These are phyloP conservation scores for Xylaria sp. DNA, from an alignment of 495 filamentous ascomycete genomes.

Conservation along the genomic window DNA sequence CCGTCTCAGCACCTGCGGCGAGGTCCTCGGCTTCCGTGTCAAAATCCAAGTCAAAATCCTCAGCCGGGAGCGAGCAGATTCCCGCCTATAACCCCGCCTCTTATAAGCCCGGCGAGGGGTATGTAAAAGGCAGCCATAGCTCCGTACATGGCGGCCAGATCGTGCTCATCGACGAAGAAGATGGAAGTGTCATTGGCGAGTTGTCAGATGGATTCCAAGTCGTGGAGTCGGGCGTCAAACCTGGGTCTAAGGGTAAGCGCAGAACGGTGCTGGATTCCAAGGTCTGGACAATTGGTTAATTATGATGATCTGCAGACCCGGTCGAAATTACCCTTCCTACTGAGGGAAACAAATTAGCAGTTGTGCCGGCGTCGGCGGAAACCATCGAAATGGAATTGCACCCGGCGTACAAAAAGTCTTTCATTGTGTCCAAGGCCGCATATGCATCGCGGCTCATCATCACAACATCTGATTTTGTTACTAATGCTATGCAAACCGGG, in stretches of 20 bases:
- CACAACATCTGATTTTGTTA: slow-evolving; percentile 77
- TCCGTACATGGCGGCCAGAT: slow-evolving; percentile 70
- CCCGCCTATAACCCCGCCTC: slow-evolving; percentile 80
- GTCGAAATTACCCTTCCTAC: slow-evolving; percentile 86
- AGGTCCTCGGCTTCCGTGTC: slow-evolving; percentile 45
- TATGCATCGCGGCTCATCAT: slow-evolving; percentile 93
- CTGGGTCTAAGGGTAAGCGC: slow-evolving; percentile 83
- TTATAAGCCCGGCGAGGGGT: slow-evolving; percentile 80
- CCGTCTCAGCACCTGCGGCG: slow-evolving; percentile 44
- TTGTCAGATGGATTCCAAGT: slow-evolving; percentile 82
- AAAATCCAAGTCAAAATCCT: slow-evolving; percentile 49
- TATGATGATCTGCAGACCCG: slow-evolving; percentile 63
- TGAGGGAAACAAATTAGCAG: slow-evolving; percentile 73
- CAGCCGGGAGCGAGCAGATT: slow-evolving; percentile 49
- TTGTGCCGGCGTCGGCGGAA: slow-evolving; percentile 79
- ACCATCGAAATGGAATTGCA: slow-evolving; percentile 82
- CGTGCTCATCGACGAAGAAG: slow-evolving; percentile 93
- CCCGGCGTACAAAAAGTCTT: slow-evolving; percentile 86
- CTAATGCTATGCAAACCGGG: slow-evolving; percentile 74
- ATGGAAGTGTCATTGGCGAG: slow-evolving; percentile 94
- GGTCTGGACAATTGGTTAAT: background rate
- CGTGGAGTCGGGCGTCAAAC: slow-evolving; percentile 74
- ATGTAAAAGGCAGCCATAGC: slow-evolving; percentile 63
- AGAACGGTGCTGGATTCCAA: background rate
- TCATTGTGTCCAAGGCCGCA: slow-evolving; percentile 87